A percentile compares a stretch with the other conserved stretches of the same genome.
phyloP scores from a whole-genome alignment of 176 grass and related monocot genomes.

The Carex myosuroides region DNA sequence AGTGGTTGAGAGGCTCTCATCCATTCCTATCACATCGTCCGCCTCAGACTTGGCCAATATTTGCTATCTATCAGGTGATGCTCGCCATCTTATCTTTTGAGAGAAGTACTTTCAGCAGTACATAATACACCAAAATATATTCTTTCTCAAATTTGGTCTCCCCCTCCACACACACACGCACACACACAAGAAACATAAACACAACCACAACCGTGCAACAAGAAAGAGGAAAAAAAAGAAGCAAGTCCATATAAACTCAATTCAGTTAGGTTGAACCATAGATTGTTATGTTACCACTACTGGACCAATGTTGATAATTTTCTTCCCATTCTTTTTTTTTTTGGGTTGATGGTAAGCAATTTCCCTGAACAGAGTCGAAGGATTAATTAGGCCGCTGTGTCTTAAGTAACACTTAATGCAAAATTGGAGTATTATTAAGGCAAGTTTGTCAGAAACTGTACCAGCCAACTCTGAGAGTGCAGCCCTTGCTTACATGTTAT shows the following conservation, averaged over 20 bases:
- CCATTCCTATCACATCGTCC: slow-evolving; percentile 34
- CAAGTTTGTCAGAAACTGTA: slow-evolving; percentile 16
- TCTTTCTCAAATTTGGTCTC: not conserved
- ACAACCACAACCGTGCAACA: not conserved
- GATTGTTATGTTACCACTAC: not conserved
- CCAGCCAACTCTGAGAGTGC: slow-evolving; percentile 10
- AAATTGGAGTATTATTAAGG: not conserved
- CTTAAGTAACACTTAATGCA: not conserved
- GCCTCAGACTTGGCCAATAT: slow-evolving; percentile 35
- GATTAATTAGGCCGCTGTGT: not conserved
- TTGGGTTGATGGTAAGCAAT: not conserved
- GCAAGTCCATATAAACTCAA: not conserved
- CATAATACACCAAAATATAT: not conserved
- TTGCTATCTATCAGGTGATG: slow-evolving; percentile 71
- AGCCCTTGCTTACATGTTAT: slow-evolving; percentile 7
- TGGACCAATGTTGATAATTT: not conserved
- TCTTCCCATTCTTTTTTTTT: not conserved
- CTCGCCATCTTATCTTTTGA: not conserved
- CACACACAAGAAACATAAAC: not conserved
- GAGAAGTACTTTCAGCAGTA: not conserved
- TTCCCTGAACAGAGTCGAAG: not conserved
- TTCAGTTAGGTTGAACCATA: not conserved
- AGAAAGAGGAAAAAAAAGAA: not conserved
- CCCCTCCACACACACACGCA: not conserved
- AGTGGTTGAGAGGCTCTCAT: slow-evolving; percentile 52